Evolutionary conservation across 2,329 filamentous ascomycete species (phyloP).

Genomic region (Dactylonectria estremocensis): DNA sequence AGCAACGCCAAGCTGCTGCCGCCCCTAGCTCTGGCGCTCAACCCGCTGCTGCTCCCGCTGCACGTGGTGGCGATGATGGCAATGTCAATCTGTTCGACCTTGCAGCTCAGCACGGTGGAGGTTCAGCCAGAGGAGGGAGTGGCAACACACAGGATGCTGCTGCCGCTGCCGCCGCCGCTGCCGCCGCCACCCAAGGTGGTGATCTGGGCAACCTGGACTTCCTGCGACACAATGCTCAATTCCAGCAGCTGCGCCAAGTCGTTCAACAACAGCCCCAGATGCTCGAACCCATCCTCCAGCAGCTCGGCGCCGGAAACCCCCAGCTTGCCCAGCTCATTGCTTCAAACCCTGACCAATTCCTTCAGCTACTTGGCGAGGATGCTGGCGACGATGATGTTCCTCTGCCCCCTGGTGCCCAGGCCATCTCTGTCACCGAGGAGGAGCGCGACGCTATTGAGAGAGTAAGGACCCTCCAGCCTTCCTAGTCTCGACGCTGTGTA

Average conservation of each 20-base stretch:
- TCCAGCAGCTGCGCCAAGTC: conserved; percentile 96
- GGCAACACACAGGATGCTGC: conserved; percentile 57
- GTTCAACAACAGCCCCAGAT: conserved; percentile 98
- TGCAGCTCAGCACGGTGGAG: conserved; percentile 80
- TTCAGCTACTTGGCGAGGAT: conserved; percentile 91
- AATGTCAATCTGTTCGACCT: conserved; percentile 93
- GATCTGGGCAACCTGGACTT: conserved; percentile 89
- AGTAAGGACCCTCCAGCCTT: conserved; percentile 64
- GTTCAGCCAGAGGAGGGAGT: conserved; percentile 61
- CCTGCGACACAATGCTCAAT: conserved; percentile 94
- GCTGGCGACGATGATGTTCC: conserved; percentile 83
- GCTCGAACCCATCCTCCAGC: conserved; percentile 97
- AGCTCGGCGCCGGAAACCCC: conserved; percentile 95
- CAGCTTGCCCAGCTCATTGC: conserved; percentile 94
- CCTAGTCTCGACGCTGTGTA: conserved; percentile 49
- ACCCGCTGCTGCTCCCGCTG: conserved; percentile 56
- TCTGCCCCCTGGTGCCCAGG: conserved; percentile 88
- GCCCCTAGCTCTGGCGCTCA: conserved; percentile 49
- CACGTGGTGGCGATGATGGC: conserved; percentile 72
- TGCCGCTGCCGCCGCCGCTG: conserved; percentile 62
- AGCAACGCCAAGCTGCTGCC: conserved; percentile 61
- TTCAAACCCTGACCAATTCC: conserved; percentile 92
- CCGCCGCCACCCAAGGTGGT: conserved; percentile 66
- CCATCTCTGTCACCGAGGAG: conserved; percentile 93
- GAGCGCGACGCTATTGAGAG: conserved; percentile 98